Conservation (phyloP, 805 yeast species). For the Metschnikowia noctiluminum region DNA sequence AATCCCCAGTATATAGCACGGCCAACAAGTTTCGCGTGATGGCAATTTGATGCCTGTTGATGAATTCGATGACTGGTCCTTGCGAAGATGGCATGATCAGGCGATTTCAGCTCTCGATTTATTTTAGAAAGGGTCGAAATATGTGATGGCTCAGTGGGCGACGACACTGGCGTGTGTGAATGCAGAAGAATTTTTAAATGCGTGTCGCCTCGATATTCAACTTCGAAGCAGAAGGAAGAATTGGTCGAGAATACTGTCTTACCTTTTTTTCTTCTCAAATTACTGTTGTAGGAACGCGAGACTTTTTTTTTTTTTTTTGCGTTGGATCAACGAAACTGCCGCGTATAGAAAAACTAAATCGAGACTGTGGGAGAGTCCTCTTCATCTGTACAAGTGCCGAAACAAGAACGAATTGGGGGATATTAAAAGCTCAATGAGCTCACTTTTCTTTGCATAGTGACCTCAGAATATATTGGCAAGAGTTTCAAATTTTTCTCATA, state of each 20-base stretch:
- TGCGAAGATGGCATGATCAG: conserved; percentile 8
- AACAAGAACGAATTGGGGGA: background rate
- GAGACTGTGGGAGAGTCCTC: background rate
- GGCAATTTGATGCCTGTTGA: conserved; percentile 38
- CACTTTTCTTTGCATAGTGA: too few species aligned
- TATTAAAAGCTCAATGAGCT: background rate
- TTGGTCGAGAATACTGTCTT: background rate
- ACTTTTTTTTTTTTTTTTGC: conserved; percentile 7
- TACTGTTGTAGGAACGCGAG: conserved; percentile 9
- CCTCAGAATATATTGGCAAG: too few species aligned
- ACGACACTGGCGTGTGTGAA: conserved; percentile 5
- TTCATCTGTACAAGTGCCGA: too few species aligned
- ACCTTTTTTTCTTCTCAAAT: conserved; percentile 7
- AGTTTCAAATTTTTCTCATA: too few species aligned
- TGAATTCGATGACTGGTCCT: conserved; percentile 11
- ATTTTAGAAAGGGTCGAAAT: background rate
- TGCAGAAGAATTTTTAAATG: background rate
- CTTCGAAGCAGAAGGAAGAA: background rate
- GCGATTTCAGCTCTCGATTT: background rate
- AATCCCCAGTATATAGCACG: conserved; percentile 25
- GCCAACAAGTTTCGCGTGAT: conserved; percentile 29
- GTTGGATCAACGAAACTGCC: conserved; percentile 4
- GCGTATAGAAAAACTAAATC: conserved; percentile 1
- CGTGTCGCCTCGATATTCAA: conserved; percentile 5
- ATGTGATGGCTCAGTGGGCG: background rate